phyloP scores from a whole-genome alignment of 192 early-diverging fungal species.

The Globomyces pollinis-pini region DNA sequence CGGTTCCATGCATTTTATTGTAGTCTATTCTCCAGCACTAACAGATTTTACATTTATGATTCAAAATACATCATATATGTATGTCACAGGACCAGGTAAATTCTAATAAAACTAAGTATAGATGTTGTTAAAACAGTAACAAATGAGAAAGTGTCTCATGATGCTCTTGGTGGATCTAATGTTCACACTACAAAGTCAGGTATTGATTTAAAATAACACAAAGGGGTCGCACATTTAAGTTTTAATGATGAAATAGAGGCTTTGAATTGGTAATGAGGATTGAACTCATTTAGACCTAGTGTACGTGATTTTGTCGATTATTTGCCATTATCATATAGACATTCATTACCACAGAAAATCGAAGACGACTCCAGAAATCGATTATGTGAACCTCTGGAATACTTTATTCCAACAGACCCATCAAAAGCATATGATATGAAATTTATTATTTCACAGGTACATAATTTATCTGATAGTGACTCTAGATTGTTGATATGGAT shows the following conservation, averaged over 20 bases:
- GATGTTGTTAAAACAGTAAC: conserved; percentile 95
- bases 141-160: conserved; percentile 89
- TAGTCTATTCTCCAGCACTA: conserved; percentile 94
- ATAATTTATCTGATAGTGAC: not conserved
- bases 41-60: conserved; percentile 98
- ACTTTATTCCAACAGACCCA: conserved; percentile 83
- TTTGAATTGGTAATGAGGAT: no score
- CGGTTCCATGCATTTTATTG: conserved; percentile 15
- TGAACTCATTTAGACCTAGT: no score
- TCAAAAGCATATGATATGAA: conserved; percentile 94
- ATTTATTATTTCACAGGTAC: conserved; percentile 67
- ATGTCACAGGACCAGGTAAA: conserved; percentile 95
- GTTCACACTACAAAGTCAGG: conserved; percentile 87
- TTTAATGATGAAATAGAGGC: conserved; percentile 95
- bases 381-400: conserved; percentile 70
- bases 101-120: no score
- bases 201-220: no score
- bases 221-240: conserved; percentile 78
- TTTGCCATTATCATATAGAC: conserved; percentile 80
- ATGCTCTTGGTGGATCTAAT: conserved; percentile 86
- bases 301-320: conserved; percentile 83
- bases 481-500: conserved; percentile 63
- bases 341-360: conserved; percentile 44
- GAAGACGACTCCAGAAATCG: conserved; percentile 28
- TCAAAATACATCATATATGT: conserved; percentile 87